Evolutionary conservation across 1,284 basidiomycete species (phyloP).

Genomic region (Meira nashicola): DNA sequence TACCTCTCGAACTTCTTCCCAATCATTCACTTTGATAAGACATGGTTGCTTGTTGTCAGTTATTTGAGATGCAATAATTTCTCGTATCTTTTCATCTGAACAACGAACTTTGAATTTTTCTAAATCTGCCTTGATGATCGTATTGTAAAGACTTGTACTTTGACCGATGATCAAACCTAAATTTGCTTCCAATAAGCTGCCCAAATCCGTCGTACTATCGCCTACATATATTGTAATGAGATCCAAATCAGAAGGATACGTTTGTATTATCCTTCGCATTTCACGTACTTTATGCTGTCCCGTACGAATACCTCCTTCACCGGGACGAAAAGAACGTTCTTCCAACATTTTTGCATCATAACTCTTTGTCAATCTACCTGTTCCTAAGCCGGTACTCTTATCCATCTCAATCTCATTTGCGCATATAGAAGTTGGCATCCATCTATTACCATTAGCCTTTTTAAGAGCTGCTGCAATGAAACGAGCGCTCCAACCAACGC

Average conservation of each 20-base stretch:
- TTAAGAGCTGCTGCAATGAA: slow-evolving; percentile 24
- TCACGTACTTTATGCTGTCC: slow-evolving; percentile 31
- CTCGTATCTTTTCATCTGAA: no score
- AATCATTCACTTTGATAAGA: no score
- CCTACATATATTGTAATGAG: slow-evolving; percentile 35
- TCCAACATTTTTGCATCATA: neutral
- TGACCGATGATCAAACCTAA: slow-evolving; percentile 42
- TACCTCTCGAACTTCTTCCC: no score
- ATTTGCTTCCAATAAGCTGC: slow-evolving; percentile 32
- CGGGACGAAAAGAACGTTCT: neutral
- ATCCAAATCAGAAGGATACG: neutral
- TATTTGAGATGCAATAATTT: no score
- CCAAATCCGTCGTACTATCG: slow-evolving; percentile 44
- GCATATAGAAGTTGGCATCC: slow-evolving; percentile 18
- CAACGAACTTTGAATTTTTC: no score
- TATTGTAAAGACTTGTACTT: slow-evolving; percentile 10
- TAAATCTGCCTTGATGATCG: slow-evolving; percentile 14
- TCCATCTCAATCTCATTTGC: slow-evolving; percentile 42
- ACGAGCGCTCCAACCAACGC: slow-evolving; percentile 40
- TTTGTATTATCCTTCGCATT: slow-evolving; percentile 1
- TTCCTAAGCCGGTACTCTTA: slow-evolving; percentile 14
- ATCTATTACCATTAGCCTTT: neutral
- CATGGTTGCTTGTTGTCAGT: no score
- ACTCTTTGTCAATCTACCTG: slow-evolving; percentile 28
- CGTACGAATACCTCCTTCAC: slow-evolving; percentile 25